Evolutionary conservation across 2,329 filamentous ascomycete species (phyloP), one percentile per base, ranked within the genome.

Genomic region (Teratosphaeriaceae sp.): DNA sequence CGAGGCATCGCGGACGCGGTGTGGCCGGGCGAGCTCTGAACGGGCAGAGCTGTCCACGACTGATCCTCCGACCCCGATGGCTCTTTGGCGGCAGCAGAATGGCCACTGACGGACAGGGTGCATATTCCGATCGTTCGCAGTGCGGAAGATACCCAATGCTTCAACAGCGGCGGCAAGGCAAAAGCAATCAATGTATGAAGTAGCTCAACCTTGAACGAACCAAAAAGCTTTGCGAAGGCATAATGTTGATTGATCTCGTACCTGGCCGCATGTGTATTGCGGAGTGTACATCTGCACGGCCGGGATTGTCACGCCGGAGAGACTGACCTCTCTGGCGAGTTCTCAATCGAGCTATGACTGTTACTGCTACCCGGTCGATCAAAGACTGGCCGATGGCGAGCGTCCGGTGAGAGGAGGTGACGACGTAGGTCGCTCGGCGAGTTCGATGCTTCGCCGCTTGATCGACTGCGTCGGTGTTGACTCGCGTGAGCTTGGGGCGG

Each of bases 1-100:
- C 75, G 84, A 50, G 71, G 79, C 53, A 79, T 89, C 55, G 84
- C 85, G 2, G 76, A 88, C 58, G 78, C 82, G 56, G 75, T 88
- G 45, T 89, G 84, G 85, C 72, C 73, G 3, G 70, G 71, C 16
- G 65, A 78, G 65, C 59, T 67, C 50, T 77, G 48, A 58, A 16
- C 3, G 13, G 19, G 20, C 20, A 8, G 8, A 27, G 24, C 24
- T n/a, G n/a, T n/a, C n/a, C n/a, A n/a, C n/a, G n/a, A n/a, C n/a
- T n/a, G n/a, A n/a, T n/a, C n/a, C n/a, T n/a, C n/a, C n/a, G n/a
- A n/a, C n/a, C n/a, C n/a, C n/a, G n/a, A n/a, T n/a, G n/a, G n/a
- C n/a, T n/a, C n/a, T n/a, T n/a, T n/a, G n/a, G n/a, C n/a, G n/a
- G n/a, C n/a, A n/a, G n/a, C n/a, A n/a, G n/a, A n/a, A n/a, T n/a